A percentile compares a stretch with the other conserved stretches of the same genome.
These are phyloP conservation scores for Suillus hirtellus DNA, from an alignment of 768 basidiomycete genomes.

Conservation along the genomic window DNA sequence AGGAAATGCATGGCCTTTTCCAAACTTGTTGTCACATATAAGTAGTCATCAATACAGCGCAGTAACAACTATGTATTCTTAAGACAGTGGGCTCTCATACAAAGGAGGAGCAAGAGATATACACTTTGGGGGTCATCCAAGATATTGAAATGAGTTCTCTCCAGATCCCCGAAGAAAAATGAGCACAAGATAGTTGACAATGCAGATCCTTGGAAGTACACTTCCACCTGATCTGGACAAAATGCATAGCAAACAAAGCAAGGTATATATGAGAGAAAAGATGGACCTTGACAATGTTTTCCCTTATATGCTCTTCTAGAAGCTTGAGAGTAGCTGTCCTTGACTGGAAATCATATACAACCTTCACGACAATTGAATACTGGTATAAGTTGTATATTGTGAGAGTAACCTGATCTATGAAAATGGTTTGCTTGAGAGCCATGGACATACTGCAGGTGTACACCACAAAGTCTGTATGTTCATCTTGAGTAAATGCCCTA, in stretches of 20 bases:
- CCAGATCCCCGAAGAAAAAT: constrained; percentile 93
- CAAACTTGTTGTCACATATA: constrained; percentile 75
- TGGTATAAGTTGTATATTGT: background rate
- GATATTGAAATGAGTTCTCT: constrained; percentile 53
- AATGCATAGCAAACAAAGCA: constrained; percentile 2
- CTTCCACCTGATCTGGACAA: constrained; percentile 69
- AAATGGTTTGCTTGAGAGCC: constrained; percentile 71
- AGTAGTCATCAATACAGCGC: constrained; percentile 90
- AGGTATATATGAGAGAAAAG: too few species aligned
- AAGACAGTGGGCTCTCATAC: background rate
- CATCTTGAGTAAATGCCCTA: constrained; percentile 49
- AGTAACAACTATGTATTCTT: constrained; percentile 60
- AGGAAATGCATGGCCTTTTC: constrained; percentile 68
- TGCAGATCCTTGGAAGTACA: constrained; percentile 97
- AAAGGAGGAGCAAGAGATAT: constrained; percentile 27
- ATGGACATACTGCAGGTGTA: constrained; percentile 68
- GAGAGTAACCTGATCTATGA: constrained; percentile 76
- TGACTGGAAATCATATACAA: constrained; percentile 51
- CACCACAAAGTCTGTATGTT: constrained; percentile 71
- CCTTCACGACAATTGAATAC: constrained; percentile 32
- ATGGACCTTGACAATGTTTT: constrained; percentile 96
- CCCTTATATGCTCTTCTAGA: constrained; percentile 85
- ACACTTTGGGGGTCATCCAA: constrained; percentile 64
- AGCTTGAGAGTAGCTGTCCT: constrained; percentile 66
- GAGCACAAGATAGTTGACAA: constrained; percentile 92